Percentiles rank a stretch among this genome's conserved stretches.
Evolutionary conservation across 345 rosid species (phyloP).

Genomic region (Salix suchowensis): DNA sequence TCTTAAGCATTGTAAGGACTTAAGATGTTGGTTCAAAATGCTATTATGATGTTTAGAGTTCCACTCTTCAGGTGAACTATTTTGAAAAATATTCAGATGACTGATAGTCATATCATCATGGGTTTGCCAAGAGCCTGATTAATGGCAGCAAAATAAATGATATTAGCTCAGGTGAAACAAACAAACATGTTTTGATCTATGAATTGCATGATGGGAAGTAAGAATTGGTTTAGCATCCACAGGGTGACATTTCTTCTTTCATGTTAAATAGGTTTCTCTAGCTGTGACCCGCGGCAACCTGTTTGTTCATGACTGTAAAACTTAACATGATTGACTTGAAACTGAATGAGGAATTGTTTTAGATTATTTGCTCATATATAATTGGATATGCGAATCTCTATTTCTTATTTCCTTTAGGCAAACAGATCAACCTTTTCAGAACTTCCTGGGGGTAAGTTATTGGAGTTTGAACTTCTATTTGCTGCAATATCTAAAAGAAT

Average conservation of each 20-base stretch:
- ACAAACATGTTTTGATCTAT: neutral
- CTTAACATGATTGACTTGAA: neutral
- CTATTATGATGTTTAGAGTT: neutral
- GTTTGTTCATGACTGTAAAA: too few species aligned
- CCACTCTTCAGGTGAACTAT: neutral
- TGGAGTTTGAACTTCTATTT: neutral
- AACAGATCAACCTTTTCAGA: neutral
- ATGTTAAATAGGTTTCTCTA: too few species aligned
- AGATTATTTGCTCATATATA: neutral
- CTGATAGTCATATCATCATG: neutral
- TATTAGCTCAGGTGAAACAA: neutral
- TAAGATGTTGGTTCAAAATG: neutral
- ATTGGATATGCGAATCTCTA: neutral
- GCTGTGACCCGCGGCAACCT: too few species aligned
- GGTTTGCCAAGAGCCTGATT: too few species aligned
- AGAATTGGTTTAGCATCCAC: neutral
- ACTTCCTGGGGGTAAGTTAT: neutral
- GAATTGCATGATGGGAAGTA: neutral
- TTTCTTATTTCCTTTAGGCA: neutral
- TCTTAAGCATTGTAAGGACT: neutral
- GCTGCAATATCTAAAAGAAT: neutral
- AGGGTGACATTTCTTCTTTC: too few species aligned
- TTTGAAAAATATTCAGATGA: neutral
- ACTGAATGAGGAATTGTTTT: neutral
- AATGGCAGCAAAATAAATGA: neutral